Evolutionary conservation across 768 basidiomycete genomes (phyloP), one percentile per base, ranked within the genome.

Genomic region (Cantharellus anzutake): DNA sequence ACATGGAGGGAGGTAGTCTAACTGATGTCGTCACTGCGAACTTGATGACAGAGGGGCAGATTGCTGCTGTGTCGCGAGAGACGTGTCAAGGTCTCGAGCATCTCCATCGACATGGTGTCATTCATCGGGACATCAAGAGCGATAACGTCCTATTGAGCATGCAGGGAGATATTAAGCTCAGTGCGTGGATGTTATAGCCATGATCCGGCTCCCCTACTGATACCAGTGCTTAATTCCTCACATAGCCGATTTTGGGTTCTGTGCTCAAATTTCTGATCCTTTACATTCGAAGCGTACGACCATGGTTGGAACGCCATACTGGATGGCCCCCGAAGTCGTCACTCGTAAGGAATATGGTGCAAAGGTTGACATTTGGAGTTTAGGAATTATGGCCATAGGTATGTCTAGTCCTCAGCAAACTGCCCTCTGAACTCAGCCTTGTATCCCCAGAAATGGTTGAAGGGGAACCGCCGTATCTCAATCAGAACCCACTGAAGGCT

Each of bases 311-410:
- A 96, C 93, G 0, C 93, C 93, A 1, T 97, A 97, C 70, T 97
- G 93, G 93, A 96, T 97, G 93, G 93, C 93, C 0, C 93, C 93
- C 0, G 93, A 97, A 69, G 93, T 97, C 55, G 93, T 96, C 64
- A 97, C 92, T 35, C 82, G 92, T 59, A 96, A 96, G 70, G 93
- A 96, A 72, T 96, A 96, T 69, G 93, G 93, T 0, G 87, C 93
- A 11, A 97, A 97, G 69, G 93, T 97, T n/a, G 93, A 96, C 66
- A 90, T 97, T 60, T 96, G 93, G 92, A 86, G 83, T 69, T 72
- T 96, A 63, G 92, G 92, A 2, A 96, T 97, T 74, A 96, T 94
- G 80, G 86, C 92, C 51, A 87, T 96, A 64, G 92, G 90, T 85
- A 70, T 69, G 74, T 73, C 68, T 7, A 41, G 39, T 14, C 37